Conservation (phyloP, 331 rosid species). For the Erythrophleum ivorense region DNA sequence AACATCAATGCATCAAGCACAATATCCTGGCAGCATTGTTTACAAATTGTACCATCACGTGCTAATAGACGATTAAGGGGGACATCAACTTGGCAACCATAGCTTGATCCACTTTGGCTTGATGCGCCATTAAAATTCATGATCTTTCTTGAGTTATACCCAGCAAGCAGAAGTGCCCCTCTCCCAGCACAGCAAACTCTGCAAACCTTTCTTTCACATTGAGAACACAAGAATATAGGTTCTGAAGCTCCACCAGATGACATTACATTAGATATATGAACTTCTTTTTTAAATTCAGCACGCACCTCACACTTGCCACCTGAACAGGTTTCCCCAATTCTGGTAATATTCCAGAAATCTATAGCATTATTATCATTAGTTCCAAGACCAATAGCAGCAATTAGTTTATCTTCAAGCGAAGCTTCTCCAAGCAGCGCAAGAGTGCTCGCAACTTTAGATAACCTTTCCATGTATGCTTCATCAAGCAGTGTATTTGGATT, state of each 20-base stretch:
- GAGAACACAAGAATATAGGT: conserved; percentile 70
- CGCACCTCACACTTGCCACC: conserved; percentile 87
- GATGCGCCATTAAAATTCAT: conserved; percentile 62
- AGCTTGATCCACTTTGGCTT: conserved; percentile 68
- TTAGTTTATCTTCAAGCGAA: conserved; percentile 83
- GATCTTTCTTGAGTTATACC: conserved; percentile 65
- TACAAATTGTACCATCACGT: conserved; percentile 80
- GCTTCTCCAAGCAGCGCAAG: conserved; percentile 90
- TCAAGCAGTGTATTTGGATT: conserved; percentile 86
- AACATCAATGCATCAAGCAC: conserved; percentile 79
- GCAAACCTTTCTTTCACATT: conserved; percentile 88
- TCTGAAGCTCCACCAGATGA: conserved; percentile 57
- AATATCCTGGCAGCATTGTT: conserved; percentile 74
- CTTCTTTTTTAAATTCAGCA: conserved; percentile 61
- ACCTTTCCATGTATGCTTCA: conserved; percentile 70
- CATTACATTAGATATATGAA: conserved; percentile 36
- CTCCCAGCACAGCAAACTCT: conserved; percentile 95
- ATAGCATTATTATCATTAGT: conserved; percentile 61
- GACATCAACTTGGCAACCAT: conserved; percentile 64
- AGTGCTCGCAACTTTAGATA: conserved; percentile 76
- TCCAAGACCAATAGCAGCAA: conserved; percentile 87
- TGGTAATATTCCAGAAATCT: conserved; percentile 88
- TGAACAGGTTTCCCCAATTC: conserved; percentile 75
- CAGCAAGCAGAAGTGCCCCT: conserved; percentile 82
- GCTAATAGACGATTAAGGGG: conserved; percentile 67